Conservation (phyloP, 1,284 basidiomycete species). For the Ceratobasidium sp. region DNA sequence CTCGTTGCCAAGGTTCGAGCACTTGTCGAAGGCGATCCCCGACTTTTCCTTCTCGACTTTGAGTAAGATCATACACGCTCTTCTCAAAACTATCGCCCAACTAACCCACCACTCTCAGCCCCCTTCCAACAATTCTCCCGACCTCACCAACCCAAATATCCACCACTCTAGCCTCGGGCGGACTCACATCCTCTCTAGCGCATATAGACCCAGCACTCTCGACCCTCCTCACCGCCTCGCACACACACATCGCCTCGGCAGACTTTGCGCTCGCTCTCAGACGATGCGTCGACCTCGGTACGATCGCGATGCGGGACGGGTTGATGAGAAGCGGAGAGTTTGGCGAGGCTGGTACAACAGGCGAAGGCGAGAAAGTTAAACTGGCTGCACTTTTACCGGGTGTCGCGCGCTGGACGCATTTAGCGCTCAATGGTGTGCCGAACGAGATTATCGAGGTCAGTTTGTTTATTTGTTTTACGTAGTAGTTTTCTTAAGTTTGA, state of each 20-base stretch:
- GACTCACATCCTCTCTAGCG: constrained; percentile 61
- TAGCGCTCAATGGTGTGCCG: constrained; percentile 77
- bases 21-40: constrained; percentile 68
- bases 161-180: constrained; percentile 76
- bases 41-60: constrained; percentile 35
- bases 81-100: constrained; percentile 11
- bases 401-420: constrained; percentile 79
- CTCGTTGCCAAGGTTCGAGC: constrained; percentile 78
- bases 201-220: constrained; percentile 68
- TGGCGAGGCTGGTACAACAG: constrained; percentile 50
- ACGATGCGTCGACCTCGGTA: constrained; percentile 75
- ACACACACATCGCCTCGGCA: constrained; percentile 70
- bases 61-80: constrained; percentile 23
- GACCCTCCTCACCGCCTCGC: constrained; percentile 77
- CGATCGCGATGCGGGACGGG: constrained; percentile 67
- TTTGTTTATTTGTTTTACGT: constrained; percentile 19
- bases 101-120: constrained; percentile 61
- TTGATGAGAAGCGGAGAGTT: constrained; percentile 55
- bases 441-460: constrained; percentile 88
- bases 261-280: constrained; percentile 79
- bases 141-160: constrained; percentile 75
- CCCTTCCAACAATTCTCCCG: constrained; percentile 79
- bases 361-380: constrained; percentile 66
- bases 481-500: no score
- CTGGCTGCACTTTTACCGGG: constrained; percentile 83